A percentile compares a stretch with the other conserved stretches of the same genome.
phyloP scores from a whole-genome alignment of 2,329 filamentous ascomycete species.

The Paraconiothyrium sp. region DNA sequence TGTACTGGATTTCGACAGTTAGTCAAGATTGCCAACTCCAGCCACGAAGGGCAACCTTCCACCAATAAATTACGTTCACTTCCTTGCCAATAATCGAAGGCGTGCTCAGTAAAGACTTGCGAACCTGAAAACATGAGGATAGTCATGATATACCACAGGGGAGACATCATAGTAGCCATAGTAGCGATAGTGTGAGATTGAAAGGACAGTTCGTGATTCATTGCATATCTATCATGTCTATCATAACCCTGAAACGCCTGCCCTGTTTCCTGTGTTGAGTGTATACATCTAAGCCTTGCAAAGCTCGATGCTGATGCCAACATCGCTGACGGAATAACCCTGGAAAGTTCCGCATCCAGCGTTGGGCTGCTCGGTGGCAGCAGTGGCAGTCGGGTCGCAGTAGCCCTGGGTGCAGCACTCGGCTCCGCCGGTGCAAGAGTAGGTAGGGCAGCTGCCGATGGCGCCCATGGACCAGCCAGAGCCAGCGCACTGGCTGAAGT shows the following conservation, averaged over 20 bases:
- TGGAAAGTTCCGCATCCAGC: constrained; percentile 17
- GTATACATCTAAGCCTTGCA: constrained; percentile 14
- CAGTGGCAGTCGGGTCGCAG: constrained; percentile 18
- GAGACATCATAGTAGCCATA: not conserved
- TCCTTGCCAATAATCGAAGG: not conserved
- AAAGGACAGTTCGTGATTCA: not conserved
- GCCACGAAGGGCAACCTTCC: too few species aligned
- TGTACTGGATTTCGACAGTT: too few species aligned
- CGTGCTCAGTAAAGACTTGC: not conserved
- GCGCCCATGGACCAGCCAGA: constrained; percentile 18
- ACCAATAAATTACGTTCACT: too few species aligned
- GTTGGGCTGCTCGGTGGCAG: not conserved
- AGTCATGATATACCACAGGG: too few species aligned
- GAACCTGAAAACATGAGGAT: too few species aligned
- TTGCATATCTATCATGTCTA: constrained; percentile 6
- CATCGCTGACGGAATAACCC: constrained; percentile 11
- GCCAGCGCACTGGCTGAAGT: constrained; percentile 16
- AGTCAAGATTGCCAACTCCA: too few species aligned
- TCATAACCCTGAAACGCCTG: constrained; percentile 1
- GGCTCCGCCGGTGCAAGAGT: constrained; percentile 12
- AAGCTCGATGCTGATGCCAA: constrained; percentile 17
- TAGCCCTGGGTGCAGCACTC: constrained; percentile 17
- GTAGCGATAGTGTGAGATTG: not conserved
- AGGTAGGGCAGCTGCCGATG: constrained; percentile 8
- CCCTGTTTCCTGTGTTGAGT: not conserved